phyloP scores from a whole-genome alignment of 2,329 filamentous ascomycete genomes.

The Dactylellina haptotyla region DNA sequence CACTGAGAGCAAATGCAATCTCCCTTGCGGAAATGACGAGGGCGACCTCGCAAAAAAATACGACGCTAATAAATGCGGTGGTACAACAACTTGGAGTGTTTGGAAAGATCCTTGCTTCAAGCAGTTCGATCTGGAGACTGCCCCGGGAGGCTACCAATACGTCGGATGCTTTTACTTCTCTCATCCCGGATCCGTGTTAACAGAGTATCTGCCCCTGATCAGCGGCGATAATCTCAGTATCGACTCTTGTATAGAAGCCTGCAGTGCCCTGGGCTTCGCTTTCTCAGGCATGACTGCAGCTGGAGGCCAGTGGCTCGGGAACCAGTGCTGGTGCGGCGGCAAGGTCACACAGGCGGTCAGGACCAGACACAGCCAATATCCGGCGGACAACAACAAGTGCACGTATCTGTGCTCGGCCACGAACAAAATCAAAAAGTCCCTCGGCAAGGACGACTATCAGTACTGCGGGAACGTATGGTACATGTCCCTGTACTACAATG shows the following conservation, averaged over 20 bases:
- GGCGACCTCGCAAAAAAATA: too few relatives aligned
- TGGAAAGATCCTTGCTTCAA: conserved; percentile 8
- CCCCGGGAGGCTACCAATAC: background rate
- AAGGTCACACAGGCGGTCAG: background rate
- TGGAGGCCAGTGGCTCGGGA: background rate
- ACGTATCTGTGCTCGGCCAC: too few relatives aligned
- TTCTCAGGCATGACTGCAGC: too few relatives aligned
- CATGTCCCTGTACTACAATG: background rate
- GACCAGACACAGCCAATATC: too few relatives aligned
- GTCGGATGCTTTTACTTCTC: background rate
- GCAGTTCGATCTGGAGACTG: background rate
- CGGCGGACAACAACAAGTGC: too few relatives aligned
- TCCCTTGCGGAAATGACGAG: too few relatives aligned
- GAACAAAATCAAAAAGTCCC: too few relatives aligned
- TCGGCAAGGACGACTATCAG: background rate
- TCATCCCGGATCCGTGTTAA: background rate
- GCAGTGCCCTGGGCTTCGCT: background rate
- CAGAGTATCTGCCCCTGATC: background rate
- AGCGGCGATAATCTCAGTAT: conserved; percentile 10
- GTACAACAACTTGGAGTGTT: background rate
- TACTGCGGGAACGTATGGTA: background rate
- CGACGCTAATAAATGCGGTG: background rate
- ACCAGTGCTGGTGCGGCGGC: conserved; percentile 6
- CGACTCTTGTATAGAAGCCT: conserved; percentile 7
- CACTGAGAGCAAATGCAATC: too few relatives aligned